Base-by-base conservation (phyloP, 1,139 yeast genomes). In the Candida buenavistaensis region DNA sequence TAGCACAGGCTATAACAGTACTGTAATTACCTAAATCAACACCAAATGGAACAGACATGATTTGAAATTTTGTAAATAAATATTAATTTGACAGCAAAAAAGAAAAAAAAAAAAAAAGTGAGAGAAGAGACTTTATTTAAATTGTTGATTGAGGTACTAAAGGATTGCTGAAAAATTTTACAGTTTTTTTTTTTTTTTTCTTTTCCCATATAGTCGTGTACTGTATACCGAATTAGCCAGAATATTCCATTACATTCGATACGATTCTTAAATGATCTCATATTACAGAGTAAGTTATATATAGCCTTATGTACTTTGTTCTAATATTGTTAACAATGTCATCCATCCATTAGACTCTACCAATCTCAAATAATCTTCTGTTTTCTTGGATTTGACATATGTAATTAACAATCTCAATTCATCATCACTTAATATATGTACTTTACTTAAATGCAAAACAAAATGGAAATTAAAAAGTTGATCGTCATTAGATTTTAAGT, bases 1-100 rank as follows among this genome's bases (percentile, higher is more conserved):
- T 86, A 74, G 98, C 98, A 62, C 95, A 95, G 31, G 97, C 97
- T 59, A 92, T 78, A 51, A 90, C 97, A 46, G 95, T 81, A 75
- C 78, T 86, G 74, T 79, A 76, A 72, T 89, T 89, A 72, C 99
- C 99, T 63, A 92, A 82, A 80, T 92, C 99, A 68, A 92, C 84
- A 75, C 98, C 98, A 59, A 92, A 87, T 67, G 97, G 97, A 62
- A 87, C 80, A 48, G 75, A 69, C 75, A 70, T 70, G 30, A 40
- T 59, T 35, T 30, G 36, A 33, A 22, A 36, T 24, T 32, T 26
- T 31, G 31, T 32, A 22, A 28, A 26, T 17, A 14, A 3, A 3
- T 17, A 17, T 17, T 11, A 6, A 11, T 22, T 28, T 11, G 10
- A 28, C 4, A 30, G 24, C 19, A 19, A 13, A 3, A 17, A 13